Evolutionary conservation across 1,139 yeast genomes (phyloP).

Genomic region (Trichomonascaceae sp.): DNA sequence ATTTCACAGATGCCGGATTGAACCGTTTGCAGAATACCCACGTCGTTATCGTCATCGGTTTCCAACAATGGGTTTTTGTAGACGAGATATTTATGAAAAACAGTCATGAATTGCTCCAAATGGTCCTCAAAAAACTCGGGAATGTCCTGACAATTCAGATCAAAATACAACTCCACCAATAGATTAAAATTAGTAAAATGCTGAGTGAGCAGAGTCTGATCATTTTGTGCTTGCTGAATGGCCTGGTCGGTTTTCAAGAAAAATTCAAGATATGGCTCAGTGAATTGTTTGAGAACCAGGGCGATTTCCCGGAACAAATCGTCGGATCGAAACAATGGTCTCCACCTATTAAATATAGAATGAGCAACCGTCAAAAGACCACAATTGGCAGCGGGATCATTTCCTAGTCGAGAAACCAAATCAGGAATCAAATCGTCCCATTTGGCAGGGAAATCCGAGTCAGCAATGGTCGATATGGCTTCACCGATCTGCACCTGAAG

Average conservation of each 20-base stretch:
- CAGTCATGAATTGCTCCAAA: constrained; percentile 66
- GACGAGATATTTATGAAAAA: constrained; percentile 72
- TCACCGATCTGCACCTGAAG: constrained; percentile 92
- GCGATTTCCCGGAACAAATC: constrained; percentile 83
- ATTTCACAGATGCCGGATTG: constrained; percentile 83
- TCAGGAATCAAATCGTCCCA: constrained; percentile 79
- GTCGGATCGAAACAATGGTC: constrained; percentile 88
- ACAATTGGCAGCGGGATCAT: constrained; percentile 68
- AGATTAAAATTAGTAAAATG: constrained; percentile 68
- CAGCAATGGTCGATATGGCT: constrained; percentile 87
- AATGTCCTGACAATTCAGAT: constrained; percentile 93
- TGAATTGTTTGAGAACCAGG: constrained; percentile 77
- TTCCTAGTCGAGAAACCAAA: constrained; percentile 57
- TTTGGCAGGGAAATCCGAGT: constrained; percentile 85
- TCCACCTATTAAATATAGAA: constrained; percentile 93
- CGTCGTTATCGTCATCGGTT: constrained; percentile 62
- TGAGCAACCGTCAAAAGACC: constrained; percentile 91
- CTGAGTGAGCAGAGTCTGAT: constrained; percentile 43
- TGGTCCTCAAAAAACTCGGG: constrained; percentile 98
- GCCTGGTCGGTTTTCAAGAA: constrained; percentile 60
- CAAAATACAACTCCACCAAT: constrained; percentile 76
- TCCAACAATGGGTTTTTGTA: constrained; percentile 50
- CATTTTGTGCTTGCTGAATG: constrained; percentile 44
- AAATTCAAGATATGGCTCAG: constrained; percentile 69
- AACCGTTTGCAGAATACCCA: constrained; percentile 64